These are phyloP conservation scores for Hylodesmum podocarpum DNA, from an alignment of 306 rosid species.

Conservation along the genomic window DNA sequence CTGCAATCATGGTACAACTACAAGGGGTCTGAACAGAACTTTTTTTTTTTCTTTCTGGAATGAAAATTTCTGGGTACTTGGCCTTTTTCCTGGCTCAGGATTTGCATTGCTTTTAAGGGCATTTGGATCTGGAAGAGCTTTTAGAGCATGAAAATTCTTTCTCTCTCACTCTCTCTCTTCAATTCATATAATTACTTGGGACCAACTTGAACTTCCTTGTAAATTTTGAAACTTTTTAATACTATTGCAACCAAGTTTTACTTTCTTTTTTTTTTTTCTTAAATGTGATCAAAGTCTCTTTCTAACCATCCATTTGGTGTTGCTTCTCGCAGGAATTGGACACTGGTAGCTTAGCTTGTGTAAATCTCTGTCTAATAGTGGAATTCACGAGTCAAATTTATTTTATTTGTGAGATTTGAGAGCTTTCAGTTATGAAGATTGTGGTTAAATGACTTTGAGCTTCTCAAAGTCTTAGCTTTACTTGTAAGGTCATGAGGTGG, in stretches of 20 bases:
- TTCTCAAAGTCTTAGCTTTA: conserved; percentile 24
- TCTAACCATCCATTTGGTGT: conserved; percentile 21
- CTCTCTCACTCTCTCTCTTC: not conserved
- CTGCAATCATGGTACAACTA: conserved; percentile 30
- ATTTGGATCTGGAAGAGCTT: conserved; percentile 50
- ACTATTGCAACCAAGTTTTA: not conserved
- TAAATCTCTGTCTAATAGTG: not conserved
- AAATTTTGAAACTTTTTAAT: conserved; percentile 10
- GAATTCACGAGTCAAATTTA: not conserved
- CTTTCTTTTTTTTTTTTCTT: not conserved
- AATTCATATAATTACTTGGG: conserved; percentile 33
- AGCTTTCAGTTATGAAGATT: conserved; percentile 18
- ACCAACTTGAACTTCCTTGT: conserved; percentile 31
- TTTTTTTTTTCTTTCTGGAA: not conserved
- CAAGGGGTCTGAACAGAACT: conserved; percentile 9
- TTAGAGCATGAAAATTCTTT: conserved; percentile 27
- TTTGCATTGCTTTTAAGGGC: conserved; percentile 38
- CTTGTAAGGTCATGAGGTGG: conserved; percentile 51
- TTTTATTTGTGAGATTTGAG: conserved; percentile 21
- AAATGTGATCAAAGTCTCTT: conserved; percentile 18
- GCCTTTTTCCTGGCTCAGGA: conserved; percentile 20
- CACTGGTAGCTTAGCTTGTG: not conserved
- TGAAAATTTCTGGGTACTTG: conserved; percentile 4
- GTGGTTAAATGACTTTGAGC: conserved; percentile 24
- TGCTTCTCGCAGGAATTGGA: conserved; percentile 34